These are phyloP conservation scores for Leishmania turanica DNA, from an alignment of 208 protist species.

Conservation along the genomic window DNA sequence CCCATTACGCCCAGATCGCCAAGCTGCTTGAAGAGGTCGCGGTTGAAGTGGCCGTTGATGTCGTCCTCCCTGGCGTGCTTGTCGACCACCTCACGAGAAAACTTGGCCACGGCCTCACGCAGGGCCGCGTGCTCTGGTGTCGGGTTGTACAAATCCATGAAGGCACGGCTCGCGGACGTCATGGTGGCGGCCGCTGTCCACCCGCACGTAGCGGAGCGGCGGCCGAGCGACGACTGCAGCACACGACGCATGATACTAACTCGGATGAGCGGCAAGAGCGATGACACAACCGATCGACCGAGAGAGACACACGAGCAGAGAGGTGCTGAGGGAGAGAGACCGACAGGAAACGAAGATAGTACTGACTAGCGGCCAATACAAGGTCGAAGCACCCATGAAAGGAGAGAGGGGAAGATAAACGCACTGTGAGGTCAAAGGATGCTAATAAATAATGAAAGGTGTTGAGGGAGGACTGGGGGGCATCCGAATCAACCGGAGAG, in stretches of 20 bases:
- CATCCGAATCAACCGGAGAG: background rate
- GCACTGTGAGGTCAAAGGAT: background rate
- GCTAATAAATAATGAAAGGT: background rate
- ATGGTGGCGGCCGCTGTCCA: background rate
- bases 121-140: constrained; percentile 65
- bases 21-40: constrained; percentile 92
- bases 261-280: background rate
- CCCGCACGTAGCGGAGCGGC: background rate
- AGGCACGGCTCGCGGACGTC: constrained; percentile 6
- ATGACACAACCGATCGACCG: background rate
- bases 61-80: constrained; percentile 58
- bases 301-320: background rate
- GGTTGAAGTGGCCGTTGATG: constrained; percentile 69
- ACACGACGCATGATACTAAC: constrained; percentile 17
- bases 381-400: background rate
- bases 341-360: background rate
- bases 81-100: constrained; percentile 60
- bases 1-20: constrained; percentile 96
- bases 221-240: constrained; percentile 1
- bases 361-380: background rate
- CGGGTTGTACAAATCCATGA: constrained; percentile 61
- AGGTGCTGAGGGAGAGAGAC: background rate
- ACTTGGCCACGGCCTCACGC: constrained; percentile 64
- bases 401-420: background rate
- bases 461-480: background rate